Conservation (phyloP, 2,329 filamentous ascomycete genomes). For the Aureobasidium sp. region DNA sequence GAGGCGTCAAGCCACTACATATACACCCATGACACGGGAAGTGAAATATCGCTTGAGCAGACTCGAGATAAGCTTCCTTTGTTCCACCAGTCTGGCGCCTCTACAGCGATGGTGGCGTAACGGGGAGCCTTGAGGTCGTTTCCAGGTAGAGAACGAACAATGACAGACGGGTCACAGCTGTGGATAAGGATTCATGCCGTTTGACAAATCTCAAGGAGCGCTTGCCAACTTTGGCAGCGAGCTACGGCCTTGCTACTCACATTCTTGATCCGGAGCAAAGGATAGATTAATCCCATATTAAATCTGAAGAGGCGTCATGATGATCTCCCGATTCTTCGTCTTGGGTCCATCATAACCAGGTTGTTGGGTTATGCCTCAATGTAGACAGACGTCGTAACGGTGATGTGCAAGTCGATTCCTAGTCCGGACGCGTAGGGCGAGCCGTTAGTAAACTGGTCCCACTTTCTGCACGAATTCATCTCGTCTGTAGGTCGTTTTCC, state of each 20-base stretch:
- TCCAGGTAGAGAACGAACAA: constrained; percentile 10
- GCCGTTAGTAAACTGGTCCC: background rate
- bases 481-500: background rate
- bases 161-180: background rate
- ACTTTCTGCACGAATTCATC: background rate
- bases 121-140: constrained; percentile 5
- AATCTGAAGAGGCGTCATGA: constrained; percentile 6
- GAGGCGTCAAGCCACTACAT: background rate
- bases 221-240: background rate
- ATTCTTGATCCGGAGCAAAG: background rate
- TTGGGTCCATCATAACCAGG: constrained; percentile 5
- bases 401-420: background rate
- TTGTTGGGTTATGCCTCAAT: constrained; percentile 7
- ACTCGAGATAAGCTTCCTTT: background rate
- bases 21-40: background rate
- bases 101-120: constrained; percentile 13
- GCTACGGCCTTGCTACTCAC: background rate
- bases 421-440: background rate
- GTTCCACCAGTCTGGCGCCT: background rate
- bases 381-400: constrained; percentile 9
- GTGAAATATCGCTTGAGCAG: background rate
- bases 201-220: constrained; percentile 3
- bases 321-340: background rate
- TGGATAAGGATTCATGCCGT: constrained; percentile 10
- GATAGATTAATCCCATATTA: background rate